Conservation (phyloP, 345 rosid species). For the Abelmoschus esculentus region DNA sequence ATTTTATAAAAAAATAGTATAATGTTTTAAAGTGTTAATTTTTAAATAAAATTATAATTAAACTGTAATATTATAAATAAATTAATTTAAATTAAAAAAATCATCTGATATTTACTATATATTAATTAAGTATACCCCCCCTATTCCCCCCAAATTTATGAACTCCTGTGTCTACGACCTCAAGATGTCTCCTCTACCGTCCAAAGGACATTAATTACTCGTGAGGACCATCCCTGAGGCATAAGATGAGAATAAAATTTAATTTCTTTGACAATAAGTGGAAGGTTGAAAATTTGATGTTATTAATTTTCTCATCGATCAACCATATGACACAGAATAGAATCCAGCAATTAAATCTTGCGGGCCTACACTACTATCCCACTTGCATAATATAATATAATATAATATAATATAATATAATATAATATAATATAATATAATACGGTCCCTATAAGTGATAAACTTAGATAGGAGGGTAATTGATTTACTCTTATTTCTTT, state of each 20-base stretch:
- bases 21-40: too few species aligned
- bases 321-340: background rate
- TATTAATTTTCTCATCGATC: background rate
- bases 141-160: too few species aligned
- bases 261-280: background rate
- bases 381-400: background rate
- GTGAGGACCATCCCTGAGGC: background rate
- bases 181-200: background rate
- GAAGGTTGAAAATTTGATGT: background rate
- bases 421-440: too few species aligned
- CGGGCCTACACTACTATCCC: background rate
- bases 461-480: too few species aligned
- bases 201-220: background rate
- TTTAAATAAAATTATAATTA: too few species aligned
- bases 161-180: background rate
- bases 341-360: background rate
- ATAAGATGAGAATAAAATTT: background rate
- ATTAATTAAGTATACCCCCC: too few species aligned
- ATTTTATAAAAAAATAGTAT: too few species aligned
- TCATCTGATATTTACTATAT: too few species aligned
- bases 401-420: background rate
- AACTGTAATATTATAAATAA: too few species aligned
- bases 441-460: too few species aligned
- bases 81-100: too few species aligned
- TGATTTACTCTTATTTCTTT: too few species aligned